phyloP scores from a whole-genome alignment of 805 yeast species.

The Metschnikowia cubensis region DNA sequence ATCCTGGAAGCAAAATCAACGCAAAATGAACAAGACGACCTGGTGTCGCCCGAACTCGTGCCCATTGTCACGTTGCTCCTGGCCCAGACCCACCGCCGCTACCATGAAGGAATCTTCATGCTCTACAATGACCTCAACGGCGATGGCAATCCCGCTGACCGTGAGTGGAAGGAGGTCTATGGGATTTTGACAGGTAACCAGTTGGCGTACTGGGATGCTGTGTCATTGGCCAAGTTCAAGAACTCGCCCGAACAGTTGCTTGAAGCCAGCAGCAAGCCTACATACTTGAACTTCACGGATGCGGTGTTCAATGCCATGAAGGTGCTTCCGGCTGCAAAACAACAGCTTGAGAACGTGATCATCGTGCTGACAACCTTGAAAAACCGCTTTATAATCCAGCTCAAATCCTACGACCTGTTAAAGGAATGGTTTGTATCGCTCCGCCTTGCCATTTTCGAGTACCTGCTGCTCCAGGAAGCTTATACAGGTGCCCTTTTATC shows the following conservation, averaged over 20 bases:
- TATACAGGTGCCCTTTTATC: conserved; percentile 92
- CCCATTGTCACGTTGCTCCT: conserved; percentile 74
- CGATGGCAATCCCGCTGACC: conserved; percentile 81
- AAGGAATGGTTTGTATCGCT: conserved; percentile 80
- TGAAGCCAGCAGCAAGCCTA: conserved; percentile 68
- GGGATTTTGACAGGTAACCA: conserved; percentile 90
- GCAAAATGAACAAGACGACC: conserved; percentile 15
- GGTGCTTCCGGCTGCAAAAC: conserved; percentile 59
- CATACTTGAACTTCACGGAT: conserved; percentile 87
- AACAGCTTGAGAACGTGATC: conserved; percentile 67
- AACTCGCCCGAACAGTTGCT: conserved; percentile 52
- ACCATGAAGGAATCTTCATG: conserved; percentile 74
- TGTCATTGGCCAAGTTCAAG: conserved; percentile 50
- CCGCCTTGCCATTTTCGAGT: conserved; percentile 76
- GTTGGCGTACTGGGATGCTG: conserved; percentile 88
- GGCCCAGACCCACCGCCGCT: conserved; percentile 72
- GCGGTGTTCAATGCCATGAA: conserved; percentile 75
- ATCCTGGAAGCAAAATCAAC: background rate
- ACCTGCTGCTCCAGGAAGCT: conserved; percentile 83
- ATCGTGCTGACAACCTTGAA: conserved; percentile 91
- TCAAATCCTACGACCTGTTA: conserved; percentile 59
- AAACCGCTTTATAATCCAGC: conserved; percentile 81
- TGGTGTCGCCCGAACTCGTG: conserved; percentile 45
- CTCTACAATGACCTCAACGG: conserved; percentile 65
- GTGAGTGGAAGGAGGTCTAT: conserved; percentile 90